Evolutionary conservation across 768 basidiomycete genomes (phyloP).

Genomic region (Amyloporia xantha): DNA sequence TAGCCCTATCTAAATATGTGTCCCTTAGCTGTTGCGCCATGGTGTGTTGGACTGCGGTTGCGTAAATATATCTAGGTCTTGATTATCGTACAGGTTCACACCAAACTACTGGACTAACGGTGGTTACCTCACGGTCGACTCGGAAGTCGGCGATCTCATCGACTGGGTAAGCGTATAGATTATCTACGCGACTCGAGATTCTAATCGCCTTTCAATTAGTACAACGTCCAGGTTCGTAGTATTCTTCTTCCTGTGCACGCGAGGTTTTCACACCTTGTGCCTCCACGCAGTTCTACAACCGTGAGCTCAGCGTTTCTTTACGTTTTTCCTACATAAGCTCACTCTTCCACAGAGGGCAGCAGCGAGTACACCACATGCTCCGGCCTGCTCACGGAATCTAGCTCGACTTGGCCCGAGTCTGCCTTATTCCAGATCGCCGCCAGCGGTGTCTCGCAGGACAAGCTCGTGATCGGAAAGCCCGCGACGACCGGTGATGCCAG

Average conservation of each 20-base stretch:
- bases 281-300: conserved; percentile 26
- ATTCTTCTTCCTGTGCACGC: too few species aligned
- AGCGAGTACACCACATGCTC: conserved; percentile 59
- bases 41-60: conserved; percentile 18
- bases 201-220: too few species aligned
- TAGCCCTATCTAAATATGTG: neutral
- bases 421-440: conserved; percentile 50
- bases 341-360: conserved; percentile 42
- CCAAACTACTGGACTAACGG: conserved; percentile 30
- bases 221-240: conserved; percentile 33
- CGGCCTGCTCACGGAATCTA: conserved; percentile 52
- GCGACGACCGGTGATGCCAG: conserved; percentile 33
- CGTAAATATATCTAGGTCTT: neutral
- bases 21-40: conserved; percentile 36
- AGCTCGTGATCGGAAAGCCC: conserved; percentile 55
- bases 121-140: conserved; percentile 34
- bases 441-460: conserved; percentile 37
- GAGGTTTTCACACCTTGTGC: too few species aligned
- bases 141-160: conserved; percentile 34
- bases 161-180: conserved; percentile 34
- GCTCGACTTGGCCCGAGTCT: conserved; percentile 53
- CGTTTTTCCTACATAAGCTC: neutral
- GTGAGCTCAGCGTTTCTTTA: conserved; percentile 13
- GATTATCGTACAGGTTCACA: conserved; percentile 27
- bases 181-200: too few species aligned